Base-by-base conservation (phyloP, 208 protist species). In the Trichomonas gallinae region DNA sequence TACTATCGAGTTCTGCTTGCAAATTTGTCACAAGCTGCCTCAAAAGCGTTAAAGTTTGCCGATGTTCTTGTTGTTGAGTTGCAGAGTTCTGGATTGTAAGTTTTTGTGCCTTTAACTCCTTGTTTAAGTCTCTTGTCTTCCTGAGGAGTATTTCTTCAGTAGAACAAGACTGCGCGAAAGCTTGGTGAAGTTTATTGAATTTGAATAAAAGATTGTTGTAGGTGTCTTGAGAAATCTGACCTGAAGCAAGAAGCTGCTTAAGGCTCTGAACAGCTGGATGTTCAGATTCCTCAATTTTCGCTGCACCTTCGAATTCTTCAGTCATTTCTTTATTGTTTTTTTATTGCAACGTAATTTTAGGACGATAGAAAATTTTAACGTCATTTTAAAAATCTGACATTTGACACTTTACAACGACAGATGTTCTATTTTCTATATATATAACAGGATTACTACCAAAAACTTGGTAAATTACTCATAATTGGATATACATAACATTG, bases 31-130 rank as follows among this genome's bases (percentile, higher is more conserved):
- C 87, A 38, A 51, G 31, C 38, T 93, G 87, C 13, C 87, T 42
- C n/a, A 93, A 44, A 15, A 42, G 13, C 3, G 87, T 51, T 34
- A 93, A 38, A 38, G 44, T 40, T 51, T 42, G 15, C 38, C 44
- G 87, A 93, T 93, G 87, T 58, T 93, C 87, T 93, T 93, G 87
- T 93, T 93, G 87, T 93, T 93, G 87, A 38, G 87, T 48, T n/a
- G 87, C 44, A 48, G 87, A 93, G n/a, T 93, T 38, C 44, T 93
- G 44, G 38, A 93, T 93, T 58, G 87, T 93, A 8, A 93, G 9
- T 93, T 93, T 93, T 51, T 93, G 87, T 0, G 87, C 23, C 15
- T 93, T 93, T 0, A 93, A 42, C 31, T 93, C 87, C 38, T 93
- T 93, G 46, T 93, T 93, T 21, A 93, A 26, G 31, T 93, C 87